Conservation (phyloP, 768 basidiomycete species). For the Baorangia bicolor region DNA sequence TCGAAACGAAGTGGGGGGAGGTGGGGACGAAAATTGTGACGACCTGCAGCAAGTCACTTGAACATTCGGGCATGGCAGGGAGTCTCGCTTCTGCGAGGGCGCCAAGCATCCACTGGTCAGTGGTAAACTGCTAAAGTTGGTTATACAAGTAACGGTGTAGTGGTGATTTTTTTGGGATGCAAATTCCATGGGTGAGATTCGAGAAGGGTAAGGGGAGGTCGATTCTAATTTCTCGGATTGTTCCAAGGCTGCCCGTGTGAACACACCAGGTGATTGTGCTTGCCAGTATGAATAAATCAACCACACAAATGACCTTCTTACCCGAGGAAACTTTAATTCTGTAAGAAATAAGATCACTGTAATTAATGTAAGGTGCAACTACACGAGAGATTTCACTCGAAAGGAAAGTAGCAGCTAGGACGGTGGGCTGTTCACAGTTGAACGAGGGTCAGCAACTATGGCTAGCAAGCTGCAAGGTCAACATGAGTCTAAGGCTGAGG, state of each 20-base stretch:
- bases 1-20: not conserved
- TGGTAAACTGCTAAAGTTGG: not conserved
- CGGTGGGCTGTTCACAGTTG: not conserved
- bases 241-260: not conserved
- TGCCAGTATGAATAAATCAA: not conserved
- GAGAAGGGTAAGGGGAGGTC: not conserved
- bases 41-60: not conserved
- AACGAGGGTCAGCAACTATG: not conserved
- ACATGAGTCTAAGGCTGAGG: not conserved
- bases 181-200: not conserved
- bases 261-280: not conserved
- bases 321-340: not conserved
- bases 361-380: not conserved
- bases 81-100: not conserved
- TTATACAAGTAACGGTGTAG: not conserved
- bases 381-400: not conserved
- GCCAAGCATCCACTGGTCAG: not conserved
- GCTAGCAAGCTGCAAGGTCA: not conserved
- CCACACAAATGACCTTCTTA: not conserved
- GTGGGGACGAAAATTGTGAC: not conserved
- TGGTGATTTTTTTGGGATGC: not conserved
- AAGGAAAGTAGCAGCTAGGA: not conserved
- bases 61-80: not conserved
- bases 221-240: not conserved
- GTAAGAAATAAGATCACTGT: not conserved